phyloP scores from a whole-genome alignment of 2,329 filamentous ascomycete species.

The Xylaria digitata region DNA sequence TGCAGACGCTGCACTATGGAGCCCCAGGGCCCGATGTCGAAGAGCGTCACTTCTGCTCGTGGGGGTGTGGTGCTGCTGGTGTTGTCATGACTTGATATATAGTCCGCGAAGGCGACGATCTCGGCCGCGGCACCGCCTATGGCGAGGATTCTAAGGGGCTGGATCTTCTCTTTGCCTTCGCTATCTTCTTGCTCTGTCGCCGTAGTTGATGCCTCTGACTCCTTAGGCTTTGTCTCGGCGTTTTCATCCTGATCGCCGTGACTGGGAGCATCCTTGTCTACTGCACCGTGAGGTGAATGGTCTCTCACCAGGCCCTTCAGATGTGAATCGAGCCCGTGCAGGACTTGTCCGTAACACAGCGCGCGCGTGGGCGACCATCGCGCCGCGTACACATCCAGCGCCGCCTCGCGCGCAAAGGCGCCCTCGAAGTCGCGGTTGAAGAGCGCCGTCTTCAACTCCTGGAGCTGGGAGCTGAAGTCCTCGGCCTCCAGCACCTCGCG shows the following conservation, averaged over 20 bases:
- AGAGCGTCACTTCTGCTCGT: slow-evolving; percentile 63
- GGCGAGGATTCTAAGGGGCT: slow-evolving; percentile 57
- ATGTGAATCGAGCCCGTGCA: slow-evolving; percentile 53
- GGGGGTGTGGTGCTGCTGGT: slow-evolving; percentile 43
- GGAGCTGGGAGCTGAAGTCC: slow-evolving; percentile 68
- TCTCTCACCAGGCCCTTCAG: slow-evolving; percentile 23
- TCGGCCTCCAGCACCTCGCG: slow-evolving; percentile 59
- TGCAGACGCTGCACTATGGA: slow-evolving; percentile 70
- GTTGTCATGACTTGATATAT: slow-evolving; percentile 47
- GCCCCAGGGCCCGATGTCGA: slow-evolving; percentile 87
- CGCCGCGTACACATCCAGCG: slow-evolving; percentile 85
- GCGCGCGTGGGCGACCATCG: slow-evolving; percentile 91
- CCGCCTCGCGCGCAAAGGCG: slow-evolving; percentile 76
- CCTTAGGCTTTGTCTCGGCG: neutral
- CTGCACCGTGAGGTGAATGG: neutral
- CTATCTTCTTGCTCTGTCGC: neutral
- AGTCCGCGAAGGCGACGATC: slow-evolving; percentile 65
- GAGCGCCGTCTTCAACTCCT: slow-evolving; percentile 86
- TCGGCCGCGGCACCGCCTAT: slow-evolving; percentile 71
- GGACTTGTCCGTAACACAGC: slow-evolving; percentile 78
- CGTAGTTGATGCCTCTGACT: neutral
- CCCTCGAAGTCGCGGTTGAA: slow-evolving; percentile 85
- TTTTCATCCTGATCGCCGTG: neutral
- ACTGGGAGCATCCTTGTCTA: neutral
- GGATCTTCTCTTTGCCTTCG: slow-evolving; percentile 10